Conservation (phyloP, 2,329 filamentous ascomycete species). For the Alternaria sp. region DNA sequence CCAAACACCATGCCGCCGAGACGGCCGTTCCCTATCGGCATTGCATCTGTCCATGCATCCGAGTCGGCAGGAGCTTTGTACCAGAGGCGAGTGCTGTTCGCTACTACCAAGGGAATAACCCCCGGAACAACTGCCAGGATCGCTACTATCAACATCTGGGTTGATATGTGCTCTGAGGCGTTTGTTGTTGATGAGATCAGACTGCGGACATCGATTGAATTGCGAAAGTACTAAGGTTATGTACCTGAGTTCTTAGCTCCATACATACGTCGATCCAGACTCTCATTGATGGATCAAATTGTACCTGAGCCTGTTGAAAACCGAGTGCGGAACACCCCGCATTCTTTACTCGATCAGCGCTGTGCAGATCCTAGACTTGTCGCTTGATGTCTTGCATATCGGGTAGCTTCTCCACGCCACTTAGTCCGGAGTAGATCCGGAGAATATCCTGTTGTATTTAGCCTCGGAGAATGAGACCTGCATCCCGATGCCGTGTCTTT, state of each 20-base stretch:
- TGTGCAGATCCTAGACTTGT: constrained; percentile 1
- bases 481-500: not conserved
- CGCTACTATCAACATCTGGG: no score
- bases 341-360: not conserved
- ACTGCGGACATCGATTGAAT: no score
- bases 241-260: not conserved
- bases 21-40: constrained; percentile 61
- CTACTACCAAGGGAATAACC: not conserved
- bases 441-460: constrained; percentile 15
- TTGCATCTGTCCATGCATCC: constrained; percentile 49
- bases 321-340: not conserved
- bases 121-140: not conserved
- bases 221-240: no score
- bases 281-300: constrained; percentile 11
- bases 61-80: constrained; percentile 5
- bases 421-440: constrained; percentile 9
- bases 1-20: constrained; percentile 59
- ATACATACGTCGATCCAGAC: not conserved
- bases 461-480: constrained; percentile 6
- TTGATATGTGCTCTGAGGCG: no score
- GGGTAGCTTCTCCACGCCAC: not conserved
- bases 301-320: not conserved
- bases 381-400: not conserved
- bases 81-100: constrained; percentile 10
- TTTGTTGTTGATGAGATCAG: no score